A percentile compares a stretch with the other conserved stretches of the same genome.
These are phyloP conservation scores for Bromus sterilis DNA, from an alignment of 176 grass and related monocot genomes.

Conservation along the genomic window DNA sequence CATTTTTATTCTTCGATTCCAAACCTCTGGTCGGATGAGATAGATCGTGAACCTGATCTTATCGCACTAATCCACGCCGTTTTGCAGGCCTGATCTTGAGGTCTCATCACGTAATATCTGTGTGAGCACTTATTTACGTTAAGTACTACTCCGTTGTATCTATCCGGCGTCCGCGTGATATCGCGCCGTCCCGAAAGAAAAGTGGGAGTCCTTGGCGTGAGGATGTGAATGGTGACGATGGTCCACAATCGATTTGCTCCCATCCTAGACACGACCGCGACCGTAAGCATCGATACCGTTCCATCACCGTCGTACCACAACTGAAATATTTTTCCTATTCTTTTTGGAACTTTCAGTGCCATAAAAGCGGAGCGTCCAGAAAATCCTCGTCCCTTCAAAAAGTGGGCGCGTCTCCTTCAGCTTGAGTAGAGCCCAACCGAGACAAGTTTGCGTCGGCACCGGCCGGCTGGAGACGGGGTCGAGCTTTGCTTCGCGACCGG, in stretches of 20 bases:
- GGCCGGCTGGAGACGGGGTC: not conserved
- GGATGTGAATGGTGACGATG: not conserved
- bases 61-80: not conserved
- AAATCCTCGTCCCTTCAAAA: not conserved
- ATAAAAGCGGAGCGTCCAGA: not conserved
- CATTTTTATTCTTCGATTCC: not conserved
- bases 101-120: not conserved
- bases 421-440: too few relatives aligned
- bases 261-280: not conserved
- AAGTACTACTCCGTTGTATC: not conserved
- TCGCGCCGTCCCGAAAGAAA: not conserved
- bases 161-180: not conserved
- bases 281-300: not conserved
- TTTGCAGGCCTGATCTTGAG: not conserved
- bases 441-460: too few relatives aligned
- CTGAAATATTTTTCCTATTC: too few relatives aligned
- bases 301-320: not conserved
- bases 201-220: not conserved
- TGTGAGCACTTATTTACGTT: not conserved
- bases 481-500: too few relatives aligned
- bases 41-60: not conserved
- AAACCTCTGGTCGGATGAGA: not conserved
- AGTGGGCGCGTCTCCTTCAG: too few relatives aligned
- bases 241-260: not conserved
- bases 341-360: not conserved